Base-by-base conservation (phyloP, 1,284 basidiomycete species). In the Thelephora terrestris region DNA sequence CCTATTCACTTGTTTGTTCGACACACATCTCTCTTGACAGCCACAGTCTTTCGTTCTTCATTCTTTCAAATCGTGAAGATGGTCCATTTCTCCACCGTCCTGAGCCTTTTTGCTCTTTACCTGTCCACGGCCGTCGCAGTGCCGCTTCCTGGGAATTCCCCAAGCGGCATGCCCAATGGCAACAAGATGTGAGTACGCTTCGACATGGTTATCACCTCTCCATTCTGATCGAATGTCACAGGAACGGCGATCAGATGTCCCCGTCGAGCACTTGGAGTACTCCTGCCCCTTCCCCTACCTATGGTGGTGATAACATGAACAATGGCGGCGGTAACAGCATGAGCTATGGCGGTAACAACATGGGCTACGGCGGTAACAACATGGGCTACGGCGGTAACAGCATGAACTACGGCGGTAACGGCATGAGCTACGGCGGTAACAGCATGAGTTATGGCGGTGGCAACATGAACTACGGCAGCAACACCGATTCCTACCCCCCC, bases 1-100 rank as follows among this genome's bases (percentile, higher is more conserved):
- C 18, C 9, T 18, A 20, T 20, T 21, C 16, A 12, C 21, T 21
- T 18, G 6, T n/a, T 42, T 21, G 17, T 23, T 16, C 20, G 39
- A 21, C 10, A 42, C 39, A 42, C 37, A 16, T 6, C 14, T 21
- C n/a, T 16, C 2, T 42, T 21, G 39, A 68, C 68, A 66, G 71
- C 68, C 58, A 74, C 74, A 67, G 69, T 74, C 62, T 57, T 59
- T n/a, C 10, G 10, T n/a, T 40, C 10, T 59, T 61, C 57, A 53
- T 61, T 63, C 59, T 61, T 62, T 60, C 46, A 51, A 51, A 45
- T 21, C 64, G 64, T 57, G 57, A 74, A 66, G 62, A 82, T 81
- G 79, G 72, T 79, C 57, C 68, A 65, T 59, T 63, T 78, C 59
- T 62, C 73, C 54, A 67, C 73, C 53, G 61, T 82, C 83, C 53